phyloP scores from a whole-genome alignment of 768 basidiomycete species.

The Arthromyces matolae region DNA sequence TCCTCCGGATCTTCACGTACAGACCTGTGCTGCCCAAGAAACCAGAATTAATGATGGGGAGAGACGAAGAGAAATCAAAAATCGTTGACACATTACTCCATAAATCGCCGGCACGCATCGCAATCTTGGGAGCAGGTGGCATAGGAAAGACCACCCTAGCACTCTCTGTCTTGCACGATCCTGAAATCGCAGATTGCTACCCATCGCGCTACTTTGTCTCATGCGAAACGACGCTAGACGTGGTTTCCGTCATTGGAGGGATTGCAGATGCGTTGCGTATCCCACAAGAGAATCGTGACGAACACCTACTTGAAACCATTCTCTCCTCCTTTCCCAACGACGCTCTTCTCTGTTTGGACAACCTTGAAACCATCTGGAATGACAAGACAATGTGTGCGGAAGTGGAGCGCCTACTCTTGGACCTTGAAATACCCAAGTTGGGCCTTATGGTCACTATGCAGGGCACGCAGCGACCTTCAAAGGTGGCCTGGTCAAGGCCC shows the following conservation, averaged over 20 bases:
- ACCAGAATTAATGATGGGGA: slow-evolving; percentile 1
- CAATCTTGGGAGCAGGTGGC: slow-evolving; percentile 7
- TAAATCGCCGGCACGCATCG: neutral
- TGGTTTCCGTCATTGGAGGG: neutral
- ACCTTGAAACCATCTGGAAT: too few relatives aligned
- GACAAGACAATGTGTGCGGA: too few relatives aligned
- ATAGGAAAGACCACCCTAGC: slow-evolving; percentile 5
- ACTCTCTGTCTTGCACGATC: neutral
- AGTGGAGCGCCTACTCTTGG: neutral
- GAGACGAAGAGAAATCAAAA: neutral
- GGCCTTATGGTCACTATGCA: slow-evolving; percentile 4
- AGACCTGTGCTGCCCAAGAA: neutral
- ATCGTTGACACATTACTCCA: slow-evolving; percentile 1
- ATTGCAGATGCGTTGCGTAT: slow-evolving; percentile 3
- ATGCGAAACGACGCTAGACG: slow-evolving; percentile 1
- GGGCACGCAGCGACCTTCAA: slow-evolving; percentile 1
- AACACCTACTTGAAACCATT: neutral
- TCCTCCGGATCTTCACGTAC: neutral
- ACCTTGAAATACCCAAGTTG: neutral
- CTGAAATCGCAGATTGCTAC: too few relatives aligned
- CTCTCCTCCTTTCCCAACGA: neutral
- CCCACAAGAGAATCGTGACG: neutral
- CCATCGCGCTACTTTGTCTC: slow-evolving; percentile 8
- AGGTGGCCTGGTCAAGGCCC: slow-evolving; percentile 1
- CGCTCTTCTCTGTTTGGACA: too few relatives aligned